Base-by-base conservation (phyloP, 2,329 filamentous ascomycete genomes). In the Calonectria pseudoreteaudii region DNA sequence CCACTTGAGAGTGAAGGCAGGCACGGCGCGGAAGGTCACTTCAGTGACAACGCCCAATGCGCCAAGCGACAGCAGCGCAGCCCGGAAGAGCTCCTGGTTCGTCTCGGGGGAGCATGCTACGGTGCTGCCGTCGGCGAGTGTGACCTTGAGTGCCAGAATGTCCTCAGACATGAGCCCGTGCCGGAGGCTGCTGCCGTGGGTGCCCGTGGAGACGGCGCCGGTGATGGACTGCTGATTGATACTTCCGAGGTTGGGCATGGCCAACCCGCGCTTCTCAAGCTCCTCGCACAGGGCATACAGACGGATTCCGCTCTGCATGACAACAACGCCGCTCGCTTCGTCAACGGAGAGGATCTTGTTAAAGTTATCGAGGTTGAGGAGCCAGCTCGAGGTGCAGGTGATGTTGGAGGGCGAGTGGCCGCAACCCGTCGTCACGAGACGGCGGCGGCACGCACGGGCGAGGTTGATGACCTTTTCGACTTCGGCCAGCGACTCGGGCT, bases 191-290 rank as follows among this genome's bases (percentile, higher is more conserved):
- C 94, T 97, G 53, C 97, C 97, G 83, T 99, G 97, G 0, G 97
- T 98, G 20, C 94, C 96, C 0, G 97, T 99, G 26, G 94, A 93
- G 74, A 98, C 97, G 18, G 95, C 96, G 34, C 97, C 97, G 2
- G 95, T 95, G 75, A 98, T 93, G 72, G 94, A 97, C 88, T 99
- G 97, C 80, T 95, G 92, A 83, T 98, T 95, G 85, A 99, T 99
- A 83, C 95, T 98, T 44, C 97, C 97, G 58, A 98, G 87, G 83
- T 97, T 98, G 34, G 94, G 94, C 90, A 99, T 93, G 2, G 95
- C 95, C 76, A 98, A 89, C 0, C 95, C 95, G 79, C 93, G 86
- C 69, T 90, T 88, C 77, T 94, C 95, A 38, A 98, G 91, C 80
- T 92, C 91, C 53, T 90, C 89, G 75, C 95, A 94, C 71, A 99